phyloP scores from a whole-genome alignment of 768 basidiomycete species.

The Thelephora ganbajun region DNA sequence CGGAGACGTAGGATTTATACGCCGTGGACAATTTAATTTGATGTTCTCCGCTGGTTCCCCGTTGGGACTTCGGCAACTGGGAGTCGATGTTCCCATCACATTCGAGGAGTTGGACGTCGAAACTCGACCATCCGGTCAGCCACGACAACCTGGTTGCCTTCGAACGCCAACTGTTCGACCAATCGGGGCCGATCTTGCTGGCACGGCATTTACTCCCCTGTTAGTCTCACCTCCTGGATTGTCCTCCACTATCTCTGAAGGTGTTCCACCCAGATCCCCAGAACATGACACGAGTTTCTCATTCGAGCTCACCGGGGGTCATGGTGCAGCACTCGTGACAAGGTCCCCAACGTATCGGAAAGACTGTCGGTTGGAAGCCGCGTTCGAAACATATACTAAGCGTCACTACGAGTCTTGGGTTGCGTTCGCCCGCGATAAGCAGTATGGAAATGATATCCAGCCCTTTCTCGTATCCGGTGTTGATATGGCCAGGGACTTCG shows the following conservation, averaged over 20 bases:
- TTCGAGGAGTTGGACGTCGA: background rate
- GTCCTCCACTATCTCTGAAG: too few relatives aligned
- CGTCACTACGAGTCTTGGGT: slow-evolving; percentile 4
- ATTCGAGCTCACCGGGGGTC: background rate
- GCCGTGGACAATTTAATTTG: background rate
- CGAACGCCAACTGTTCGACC: background rate
- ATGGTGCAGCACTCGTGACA: slow-evolving; percentile 3
- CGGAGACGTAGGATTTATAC: slow-evolving; percentile 5
- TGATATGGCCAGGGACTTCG: slow-evolving; percentile 3
- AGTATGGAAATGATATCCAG: background rate
- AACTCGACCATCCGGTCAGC: background rate
- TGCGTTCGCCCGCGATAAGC: slow-evolving; percentile 1
- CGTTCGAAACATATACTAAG: slow-evolving; percentile 3
- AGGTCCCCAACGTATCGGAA: background rate
- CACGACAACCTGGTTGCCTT: background rate
- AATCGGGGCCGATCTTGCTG: background rate
- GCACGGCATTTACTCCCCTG: background rate
- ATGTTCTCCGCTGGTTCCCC: slow-evolving; percentile 2
- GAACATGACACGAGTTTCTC: too few relatives aligned
- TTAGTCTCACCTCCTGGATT: background rate
- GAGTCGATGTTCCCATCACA: slow-evolving; percentile 2
- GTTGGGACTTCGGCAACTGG: background rate
- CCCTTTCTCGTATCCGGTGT: slow-evolving; percentile 3
- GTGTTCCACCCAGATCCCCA: too few relatives aligned
- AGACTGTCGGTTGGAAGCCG: background rate